These are phyloP conservation scores for Dactylonectria estremocensis DNA, from an alignment of 2,329 filamentous ascomycete genomes.

Conservation along the genomic window DNA sequence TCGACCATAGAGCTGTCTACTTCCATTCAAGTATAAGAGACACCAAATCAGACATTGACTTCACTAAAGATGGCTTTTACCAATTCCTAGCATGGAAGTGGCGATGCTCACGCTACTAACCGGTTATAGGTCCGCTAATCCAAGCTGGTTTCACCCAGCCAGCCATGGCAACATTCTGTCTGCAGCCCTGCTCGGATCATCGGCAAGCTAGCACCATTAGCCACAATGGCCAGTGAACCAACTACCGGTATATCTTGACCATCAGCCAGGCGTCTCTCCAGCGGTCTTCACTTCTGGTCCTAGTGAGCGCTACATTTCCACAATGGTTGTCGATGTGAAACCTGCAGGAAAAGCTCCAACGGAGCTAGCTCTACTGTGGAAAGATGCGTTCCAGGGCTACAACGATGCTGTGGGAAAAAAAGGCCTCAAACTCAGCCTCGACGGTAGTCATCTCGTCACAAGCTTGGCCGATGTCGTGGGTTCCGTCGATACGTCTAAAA, in stretches of 20 bases:
- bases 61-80: neutral
- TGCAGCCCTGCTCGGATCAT: neutral
- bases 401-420: neutral
- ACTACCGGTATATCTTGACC: neutral
- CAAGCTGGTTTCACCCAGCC: neutral
- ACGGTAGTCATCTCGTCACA: neutral
- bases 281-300: neutral
- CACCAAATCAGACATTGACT: neutral
- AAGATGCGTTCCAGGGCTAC: neutral
- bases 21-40: neutral
- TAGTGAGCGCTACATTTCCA: neutral
- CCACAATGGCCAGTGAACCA: neutral
- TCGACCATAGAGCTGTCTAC: neutral
- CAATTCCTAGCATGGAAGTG: neutral
- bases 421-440: neutral
- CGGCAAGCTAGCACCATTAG: neutral
- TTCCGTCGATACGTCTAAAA: neutral
- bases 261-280: neutral
- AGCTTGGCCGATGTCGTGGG: neutral
- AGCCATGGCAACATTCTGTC: neutral
- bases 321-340: neutral
- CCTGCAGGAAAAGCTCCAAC: neutral
- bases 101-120: neutral
- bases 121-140: neutral
- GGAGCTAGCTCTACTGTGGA: neutral